Base-by-base conservation (phyloP, 2,329 filamentous ascomycete genomes). In the Fusarium pininemorale region DNA sequence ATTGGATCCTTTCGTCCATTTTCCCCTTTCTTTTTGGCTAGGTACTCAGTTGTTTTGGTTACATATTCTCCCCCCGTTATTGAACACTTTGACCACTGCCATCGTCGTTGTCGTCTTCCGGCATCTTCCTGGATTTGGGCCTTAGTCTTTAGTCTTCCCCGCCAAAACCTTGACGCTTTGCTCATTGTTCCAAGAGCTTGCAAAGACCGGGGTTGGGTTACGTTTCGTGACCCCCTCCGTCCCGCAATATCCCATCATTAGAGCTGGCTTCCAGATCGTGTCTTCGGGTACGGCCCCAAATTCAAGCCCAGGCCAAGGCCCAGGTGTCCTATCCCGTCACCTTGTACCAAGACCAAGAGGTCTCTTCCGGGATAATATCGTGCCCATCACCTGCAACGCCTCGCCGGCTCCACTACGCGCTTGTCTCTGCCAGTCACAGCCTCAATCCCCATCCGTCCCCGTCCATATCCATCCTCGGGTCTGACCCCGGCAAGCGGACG, bases 281-380 rank as follows among this genome's bases (percentile, higher is more conserved):
- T 63, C 63, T 44, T 60, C 70, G 63, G 70, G 65, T 69, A 55
- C 50, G 42, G 38, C 62, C 56, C 62, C 37, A 53, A 38, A 20
- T 54, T 28, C 57, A 53, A 54, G 35, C 44, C 24, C 57, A 60
- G 26, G 35, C 57, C 22, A 38, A 53, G 44, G 42, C 35, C 57
- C 57, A 72, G 70, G 70, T 69, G 70, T 75, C 64, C 74, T 65
- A 60, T 69, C 70, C 64, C 61, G 63, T 73, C 70, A 74, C 70
- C 69, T 71, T 63, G 69, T 74, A 77, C 76, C 78, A 78, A 77
- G 74, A 78, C 74, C 78, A 78, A 78, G 76, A 71, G 68, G 66
- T 73, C 70, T 71, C 72, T 81, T 82, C 80, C 80, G 80, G 74
- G 77, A 80, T 81, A 80, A 81, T 77, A 77, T 82, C 80, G 80